A percentile compares a stretch with the other conserved stretches of the same genome.
Evolutionary conservation across 2,329 filamentous ascomycete species (phyloP).

Genomic region (Exserohilum rostratum): DNA sequence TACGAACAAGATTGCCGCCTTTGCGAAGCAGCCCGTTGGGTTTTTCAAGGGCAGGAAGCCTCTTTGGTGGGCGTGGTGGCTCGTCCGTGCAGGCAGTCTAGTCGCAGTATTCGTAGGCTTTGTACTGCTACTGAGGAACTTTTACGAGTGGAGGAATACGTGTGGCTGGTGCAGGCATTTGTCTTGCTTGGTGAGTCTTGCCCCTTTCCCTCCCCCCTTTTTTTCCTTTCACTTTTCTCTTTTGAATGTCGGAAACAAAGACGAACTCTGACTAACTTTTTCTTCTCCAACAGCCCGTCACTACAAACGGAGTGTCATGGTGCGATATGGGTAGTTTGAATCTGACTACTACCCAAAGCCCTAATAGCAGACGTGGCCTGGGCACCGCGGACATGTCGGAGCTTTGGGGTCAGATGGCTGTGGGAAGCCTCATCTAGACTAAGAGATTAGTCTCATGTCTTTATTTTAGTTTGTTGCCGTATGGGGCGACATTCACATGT

Average conservation of each 20-base stretch:
- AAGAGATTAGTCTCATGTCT: not conserved
- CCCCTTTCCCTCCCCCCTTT: not conserved
- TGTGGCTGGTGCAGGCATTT: conserved; percentile 96
- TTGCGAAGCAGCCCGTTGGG: conserved; percentile 60
- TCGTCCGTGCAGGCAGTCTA: conserved; percentile 78
- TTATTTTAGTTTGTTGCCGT: not conserved
- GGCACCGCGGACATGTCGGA: conserved; percentile 4
- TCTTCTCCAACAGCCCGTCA: conserved; percentile 22
- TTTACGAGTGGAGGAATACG: conserved; percentile 77
- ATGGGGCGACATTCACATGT: too few species aligned
- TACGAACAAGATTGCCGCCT: conserved; percentile 44
- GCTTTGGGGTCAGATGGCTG: conserved; percentile 3
- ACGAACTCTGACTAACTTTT: conserved; percentile 2
- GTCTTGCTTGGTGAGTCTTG: conserved; percentile 81
- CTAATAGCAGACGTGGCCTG: conserved; percentile 9
- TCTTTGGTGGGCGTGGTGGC: conserved; percentile 98
- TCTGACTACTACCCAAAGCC: conserved; percentile 18
- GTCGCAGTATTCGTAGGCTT: conserved; percentile 84
- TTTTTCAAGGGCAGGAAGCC: conserved; percentile 94
- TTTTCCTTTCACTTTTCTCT: not conserved
- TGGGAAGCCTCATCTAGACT: not conserved
- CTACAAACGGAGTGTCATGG: conserved; percentile 40
- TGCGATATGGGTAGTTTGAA: conserved; percentile 44
- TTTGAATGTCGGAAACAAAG: not conserved
- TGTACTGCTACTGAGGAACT: conserved; percentile 86